phyloP scores from a whole-genome alignment of 768 basidiomycete genomes.

The Lepiota venenata region DNA sequence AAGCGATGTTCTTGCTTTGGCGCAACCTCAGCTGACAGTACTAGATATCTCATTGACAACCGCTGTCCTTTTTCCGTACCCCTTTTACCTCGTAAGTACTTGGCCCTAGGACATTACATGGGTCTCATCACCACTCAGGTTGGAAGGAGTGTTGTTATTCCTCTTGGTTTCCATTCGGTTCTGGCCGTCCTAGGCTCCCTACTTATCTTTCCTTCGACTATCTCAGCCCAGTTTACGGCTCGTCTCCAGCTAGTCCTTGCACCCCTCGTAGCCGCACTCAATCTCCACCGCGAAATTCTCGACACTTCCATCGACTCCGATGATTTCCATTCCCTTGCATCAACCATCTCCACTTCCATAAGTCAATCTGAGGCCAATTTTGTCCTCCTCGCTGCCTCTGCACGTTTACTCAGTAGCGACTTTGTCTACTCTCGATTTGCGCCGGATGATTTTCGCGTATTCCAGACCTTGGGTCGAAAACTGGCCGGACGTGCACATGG shows the following conservation, averaged over 20 bases:
- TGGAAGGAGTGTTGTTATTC: constrained; percentile 51
- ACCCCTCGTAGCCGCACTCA: constrained; percentile 43
- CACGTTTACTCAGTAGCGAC: constrained; percentile 54
- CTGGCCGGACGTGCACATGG: constrained; percentile 60
- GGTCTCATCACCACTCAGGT: constrained; percentile 25
- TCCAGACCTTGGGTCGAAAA: constrained; percentile 48
- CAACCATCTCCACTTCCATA: constrained; percentile 26
- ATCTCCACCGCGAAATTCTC: constrained; percentile 45
- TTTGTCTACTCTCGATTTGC: constrained; percentile 58
- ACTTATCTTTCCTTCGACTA: constrained; percentile 58
- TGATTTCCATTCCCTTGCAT: constrained; percentile 30
- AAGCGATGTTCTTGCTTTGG: constrained; percentile 10
- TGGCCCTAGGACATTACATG: background rate
- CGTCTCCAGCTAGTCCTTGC: constrained; percentile 44
- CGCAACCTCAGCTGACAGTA: background rate
- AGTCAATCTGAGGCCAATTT: constrained; percentile 47
- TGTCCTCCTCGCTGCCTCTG: constrained; percentile 46
- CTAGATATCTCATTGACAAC: constrained; percentile 59
- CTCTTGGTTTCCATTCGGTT: constrained; percentile 56
- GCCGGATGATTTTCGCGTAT: constrained; percentile 48
- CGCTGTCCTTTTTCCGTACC: constrained; percentile 59
- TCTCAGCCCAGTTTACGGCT: constrained; percentile 55
- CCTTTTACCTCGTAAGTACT: constrained; percentile 47
- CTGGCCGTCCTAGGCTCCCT: constrained; percentile 50
- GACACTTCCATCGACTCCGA: constrained; percentile 36